phyloP scores from a whole-genome alignment of 1,139 yeast species.

The Pneumocystis oryctolagi region DNA sequence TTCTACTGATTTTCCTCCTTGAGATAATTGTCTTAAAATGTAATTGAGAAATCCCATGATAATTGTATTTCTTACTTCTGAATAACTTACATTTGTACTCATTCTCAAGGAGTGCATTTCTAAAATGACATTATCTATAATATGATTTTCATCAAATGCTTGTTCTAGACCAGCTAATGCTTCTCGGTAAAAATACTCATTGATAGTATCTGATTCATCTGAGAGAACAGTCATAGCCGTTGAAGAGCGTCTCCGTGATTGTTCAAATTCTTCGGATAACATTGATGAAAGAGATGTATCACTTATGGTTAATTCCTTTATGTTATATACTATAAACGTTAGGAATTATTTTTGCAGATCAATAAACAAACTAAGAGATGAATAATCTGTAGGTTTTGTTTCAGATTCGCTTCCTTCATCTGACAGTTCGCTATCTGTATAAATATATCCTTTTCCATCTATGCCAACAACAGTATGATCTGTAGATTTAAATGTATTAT shows the following conservation, averaged over 20 bases:
- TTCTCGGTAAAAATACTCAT: slow-evolving; percentile 59
- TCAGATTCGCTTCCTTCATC: slow-evolving; percentile 26
- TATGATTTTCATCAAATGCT: slow-evolving; percentile 83
- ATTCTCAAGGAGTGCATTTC: slow-evolving; percentile 88
- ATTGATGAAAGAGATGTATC: slow-evolving; percentile 57
- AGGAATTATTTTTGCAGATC: background rate
- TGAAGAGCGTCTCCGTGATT: slow-evolving; percentile 8
- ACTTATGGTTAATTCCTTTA: slow-evolving; percentile 52
- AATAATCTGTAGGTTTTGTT: slow-evolving; percentile 22
- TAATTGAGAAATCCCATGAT: slow-evolving; percentile 44
- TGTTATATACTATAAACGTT: slow-evolving; percentile 36
- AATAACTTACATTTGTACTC: slow-evolving; percentile 93
- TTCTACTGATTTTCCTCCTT: background rate
- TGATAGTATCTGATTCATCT: slow-evolving; percentile 29
- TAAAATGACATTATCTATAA: slow-evolving; percentile 76
- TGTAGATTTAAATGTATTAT: slow-evolving; percentile 15
- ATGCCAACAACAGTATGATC: slow-evolving; percentile 39
- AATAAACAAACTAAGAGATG: slow-evolving; percentile 3
- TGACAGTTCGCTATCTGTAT: slow-evolving; percentile 28
- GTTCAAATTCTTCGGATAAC: slow-evolving; percentile 23
- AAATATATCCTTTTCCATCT: slow-evolving; percentile 46
- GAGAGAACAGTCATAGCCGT: slow-evolving; percentile 9
- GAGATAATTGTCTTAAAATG: background rate
- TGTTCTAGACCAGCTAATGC: slow-evolving; percentile 89
- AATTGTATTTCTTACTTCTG: slow-evolving; percentile 78